Evolutionary conservation across 225 moss, liverwort and hornwort genomes (phyloP).

Genomic region (Marchantia polymorpha): DNA sequence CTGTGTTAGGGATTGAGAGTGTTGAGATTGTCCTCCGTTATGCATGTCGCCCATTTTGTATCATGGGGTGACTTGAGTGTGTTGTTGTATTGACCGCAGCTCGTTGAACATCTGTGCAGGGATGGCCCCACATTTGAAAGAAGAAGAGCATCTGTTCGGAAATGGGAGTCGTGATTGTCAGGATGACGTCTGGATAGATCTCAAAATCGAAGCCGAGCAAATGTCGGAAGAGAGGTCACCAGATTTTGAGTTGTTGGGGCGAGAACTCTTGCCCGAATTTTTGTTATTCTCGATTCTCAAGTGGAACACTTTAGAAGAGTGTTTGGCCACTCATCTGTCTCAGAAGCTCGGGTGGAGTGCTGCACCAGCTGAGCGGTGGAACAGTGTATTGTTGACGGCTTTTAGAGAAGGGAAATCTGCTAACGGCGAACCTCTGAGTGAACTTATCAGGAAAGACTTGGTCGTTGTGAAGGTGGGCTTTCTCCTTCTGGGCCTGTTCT

Average conservation of each 20-base stretch:
- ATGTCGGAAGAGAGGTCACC: slow-evolving; percentile 34
- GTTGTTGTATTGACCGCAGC: neutral
- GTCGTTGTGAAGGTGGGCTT: slow-evolving; percentile 35
- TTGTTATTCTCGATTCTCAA: slow-evolving; percentile 29
- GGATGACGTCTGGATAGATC: slow-evolving; percentile 28
- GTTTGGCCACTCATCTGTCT: slow-evolving; percentile 41
- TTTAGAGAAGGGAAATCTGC: slow-evolving; percentile 36
- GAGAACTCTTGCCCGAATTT: slow-evolving; percentile 29
- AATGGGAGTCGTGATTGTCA: neutral
- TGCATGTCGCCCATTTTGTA: neutral
- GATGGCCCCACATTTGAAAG: slow-evolving; percentile 47
- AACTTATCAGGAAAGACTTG: slow-evolving; percentile 35
- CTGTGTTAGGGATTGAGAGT: neutral
- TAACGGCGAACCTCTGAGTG: slow-evolving; percentile 18
- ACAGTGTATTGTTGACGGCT: slow-evolving; percentile 30
- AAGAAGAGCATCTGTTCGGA: slow-evolving; percentile 8
- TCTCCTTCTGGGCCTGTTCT: neutral
- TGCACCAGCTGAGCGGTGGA: slow-evolving; percentile 35
- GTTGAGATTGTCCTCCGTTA: neutral
- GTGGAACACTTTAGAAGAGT: slow-evolving; percentile 43
- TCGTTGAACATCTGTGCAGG: slow-evolving; percentile 9
- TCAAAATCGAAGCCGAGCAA: slow-evolving; percentile 28
- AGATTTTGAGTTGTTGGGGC: slow-evolving; percentile 31
- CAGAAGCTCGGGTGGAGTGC: slow-evolving; percentile 46
- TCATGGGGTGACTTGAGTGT: neutral